Conservation (phyloP, 805 yeast species). For the Maudiozyma bulderi region DNA sequence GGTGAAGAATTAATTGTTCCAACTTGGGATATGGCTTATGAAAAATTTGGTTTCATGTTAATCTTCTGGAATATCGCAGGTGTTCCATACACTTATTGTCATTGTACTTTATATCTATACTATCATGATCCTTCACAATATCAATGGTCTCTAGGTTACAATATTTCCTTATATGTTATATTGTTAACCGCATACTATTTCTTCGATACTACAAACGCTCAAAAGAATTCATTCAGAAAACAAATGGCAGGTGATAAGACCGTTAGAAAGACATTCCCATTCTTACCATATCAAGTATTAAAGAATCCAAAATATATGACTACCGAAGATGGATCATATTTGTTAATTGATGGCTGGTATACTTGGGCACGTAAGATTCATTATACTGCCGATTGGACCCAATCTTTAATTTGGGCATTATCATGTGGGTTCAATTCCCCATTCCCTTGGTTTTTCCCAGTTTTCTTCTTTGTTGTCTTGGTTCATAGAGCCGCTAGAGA, state of each 20-base stretch:
- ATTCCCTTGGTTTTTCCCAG: slow-evolving; percentile 94
- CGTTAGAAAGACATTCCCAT: slow-evolving; percentile 86
- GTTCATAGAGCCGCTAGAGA: slow-evolving; percentile 87
- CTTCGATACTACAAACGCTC: slow-evolving; percentile 92
- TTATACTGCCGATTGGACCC: slow-evolving; percentile 89
- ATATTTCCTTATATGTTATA: slow-evolving; percentile 43
- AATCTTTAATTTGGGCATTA: slow-evolving; percentile 85
- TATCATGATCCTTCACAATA: slow-evolving; percentile 82
- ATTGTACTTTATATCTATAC: slow-evolving; percentile 74
- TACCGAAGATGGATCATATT: slow-evolving; percentile 74
- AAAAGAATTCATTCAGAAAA: slow-evolving; percentile 87
- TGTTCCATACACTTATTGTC: slow-evolving; percentile 96
- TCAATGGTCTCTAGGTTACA: slow-evolving; percentile 56
- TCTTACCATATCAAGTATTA: slow-evolving; percentile 73
- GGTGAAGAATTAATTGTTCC: slow-evolving; percentile 97
- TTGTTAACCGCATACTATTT: slow-evolving; percentile 72
- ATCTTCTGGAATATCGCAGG: slow-evolving; percentile 99
- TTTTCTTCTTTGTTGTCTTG: slow-evolving; percentile 78
- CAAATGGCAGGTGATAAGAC: slow-evolving; percentile 67
- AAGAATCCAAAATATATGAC: slow-evolving; percentile 76
- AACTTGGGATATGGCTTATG: slow-evolving; percentile 99
- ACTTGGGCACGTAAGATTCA: slow-evolving; percentile 87
- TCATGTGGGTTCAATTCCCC: slow-evolving; percentile 81
- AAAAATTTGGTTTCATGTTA: slow-evolving; percentile 98
- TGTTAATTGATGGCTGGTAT: slow-evolving; percentile 92